phyloP scores from a whole-genome alignment of 139 green algal species.

The Chlorella vulgaris region DNA sequence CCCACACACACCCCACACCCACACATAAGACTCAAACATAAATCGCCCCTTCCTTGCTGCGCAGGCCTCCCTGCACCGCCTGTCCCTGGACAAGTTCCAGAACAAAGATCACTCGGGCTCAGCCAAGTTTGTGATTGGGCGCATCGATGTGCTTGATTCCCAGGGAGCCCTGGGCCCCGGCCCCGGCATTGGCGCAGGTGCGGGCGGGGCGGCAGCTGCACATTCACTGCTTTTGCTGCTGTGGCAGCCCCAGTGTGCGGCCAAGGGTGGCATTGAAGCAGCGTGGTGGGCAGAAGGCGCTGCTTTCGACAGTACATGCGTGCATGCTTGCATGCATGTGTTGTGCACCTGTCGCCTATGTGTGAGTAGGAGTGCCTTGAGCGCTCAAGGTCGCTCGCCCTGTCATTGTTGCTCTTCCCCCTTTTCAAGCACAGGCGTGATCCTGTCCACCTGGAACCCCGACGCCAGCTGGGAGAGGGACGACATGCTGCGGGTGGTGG shows the following conservation, averaged over 20 bases:
- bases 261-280: too few relatives aligned
- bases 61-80: conserved; percentile 37
- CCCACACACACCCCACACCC: too few relatives aligned
- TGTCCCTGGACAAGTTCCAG: conserved; percentile 45
- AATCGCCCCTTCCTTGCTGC: neutral
- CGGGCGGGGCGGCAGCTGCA: neutral
- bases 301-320: too few relatives aligned
- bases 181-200: conserved; percentile 37
- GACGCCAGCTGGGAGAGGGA: conserved; percentile 56
- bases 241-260: too few relatives aligned
- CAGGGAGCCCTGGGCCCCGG: conserved; percentile 35
- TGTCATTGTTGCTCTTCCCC: neutral
- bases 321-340: neutral
- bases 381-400: neutral
- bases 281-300: too few relatives aligned
- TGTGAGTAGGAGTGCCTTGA: too few relatives aligned
- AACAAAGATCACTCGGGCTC: conserved; percentile 56
- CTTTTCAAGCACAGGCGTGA: too few relatives aligned
- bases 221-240: neutral
- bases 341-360: too few relatives aligned
- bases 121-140: conserved; percentile 58
- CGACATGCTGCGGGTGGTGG: conserved; percentile 41
- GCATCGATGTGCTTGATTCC: conserved; percentile 48
- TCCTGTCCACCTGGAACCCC: conserved; percentile 71
- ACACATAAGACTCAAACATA: too few relatives aligned